A percentile compares a stretch with the other conserved stretches of the same genome.
Evolutionary conservation across 2,329 filamentous ascomycete species (phyloP).

Genomic region (Delphinella strobiligena): DNA sequence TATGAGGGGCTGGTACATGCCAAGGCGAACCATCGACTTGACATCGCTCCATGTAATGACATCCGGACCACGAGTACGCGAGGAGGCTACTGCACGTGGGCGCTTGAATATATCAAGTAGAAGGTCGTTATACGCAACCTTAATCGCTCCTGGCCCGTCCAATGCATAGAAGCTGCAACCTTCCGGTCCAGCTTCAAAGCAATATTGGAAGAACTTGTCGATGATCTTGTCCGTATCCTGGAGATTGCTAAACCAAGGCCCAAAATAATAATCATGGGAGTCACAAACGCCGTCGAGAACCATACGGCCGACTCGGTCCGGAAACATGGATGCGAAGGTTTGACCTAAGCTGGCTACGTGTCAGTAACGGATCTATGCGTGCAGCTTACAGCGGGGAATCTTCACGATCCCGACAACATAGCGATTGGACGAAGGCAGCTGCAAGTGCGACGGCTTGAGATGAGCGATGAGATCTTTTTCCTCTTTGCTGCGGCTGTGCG

Average conservation of each 20-base stretch:
- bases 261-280: slow-evolving; percentile 34
- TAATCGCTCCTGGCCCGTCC: slow-evolving; percentile 23
- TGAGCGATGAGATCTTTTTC: not conserved
- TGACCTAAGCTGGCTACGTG: slow-evolving; percentile 21
- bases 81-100: slow-evolving; percentile 36
- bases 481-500: too few relatives aligned
- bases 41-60: slow-evolving; percentile 28
- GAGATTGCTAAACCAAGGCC: slow-evolving; percentile 37
- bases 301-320: slow-evolving; percentile 30
- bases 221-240: slow-evolving; percentile 44
- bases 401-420: too few relatives aligned
- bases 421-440: too few relatives aligned
- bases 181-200: slow-evolving; percentile 34
- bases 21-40: slow-evolving; percentile 20
- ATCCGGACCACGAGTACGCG: slow-evolving; percentile 12
- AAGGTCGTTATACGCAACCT: slow-evolving; percentile 25
- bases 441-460: too few relatives aligned
- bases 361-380: too few relatives aligned
- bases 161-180: slow-evolving; percentile 30
- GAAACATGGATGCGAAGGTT: slow-evolving; percentile 35
- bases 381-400: too few relatives aligned
- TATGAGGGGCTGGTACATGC: slow-evolving; percentile 21
- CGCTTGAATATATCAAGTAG: slow-evolving; percentile 25
- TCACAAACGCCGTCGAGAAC: slow-evolving; percentile 33
- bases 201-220: slow-evolving; percentile 41